Percentiles rank a stretch among this genome's conserved stretches.
These are phyloP conservation scores for Pisolithus albus DNA, from an alignment of 768 basidiomycete genomes.

Conservation along the genomic window DNA sequence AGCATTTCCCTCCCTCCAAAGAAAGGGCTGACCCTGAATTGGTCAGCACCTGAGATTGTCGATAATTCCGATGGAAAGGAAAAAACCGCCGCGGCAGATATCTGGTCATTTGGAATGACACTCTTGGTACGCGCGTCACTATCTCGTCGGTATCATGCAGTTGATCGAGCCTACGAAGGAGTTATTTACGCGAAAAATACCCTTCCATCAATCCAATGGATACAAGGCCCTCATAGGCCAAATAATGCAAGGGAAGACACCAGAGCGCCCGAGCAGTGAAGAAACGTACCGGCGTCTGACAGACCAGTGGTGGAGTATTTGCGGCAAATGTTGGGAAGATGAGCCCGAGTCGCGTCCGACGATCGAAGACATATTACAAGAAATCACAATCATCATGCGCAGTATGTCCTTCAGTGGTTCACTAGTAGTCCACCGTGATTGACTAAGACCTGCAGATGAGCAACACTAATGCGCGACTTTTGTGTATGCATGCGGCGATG, in stretches of 20 bases:
- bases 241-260: background rate
- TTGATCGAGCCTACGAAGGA: background rate
- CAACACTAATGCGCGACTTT: background rate
- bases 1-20: no score
- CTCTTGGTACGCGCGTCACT: background rate
- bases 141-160: background rate
- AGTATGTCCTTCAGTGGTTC: background rate
- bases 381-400: background rate
- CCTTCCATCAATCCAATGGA: background rate
- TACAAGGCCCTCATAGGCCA: background rate
- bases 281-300: background rate
- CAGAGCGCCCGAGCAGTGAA: background rate
- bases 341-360: background rate
- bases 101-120: background rate
- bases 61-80: background rate
- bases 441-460: background rate
- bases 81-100: background rate
- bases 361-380: background rate
- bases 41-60: background rate
- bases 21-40: no score
- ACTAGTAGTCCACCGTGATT: no score
- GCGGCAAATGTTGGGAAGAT: background rate
- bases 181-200: background rate
- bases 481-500: no score
- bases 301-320: background rate